Evolutionary conservation across 352 stramenopile genomes (phyloP).

Genomic region (Globisporangium iwayamae): DNA sequence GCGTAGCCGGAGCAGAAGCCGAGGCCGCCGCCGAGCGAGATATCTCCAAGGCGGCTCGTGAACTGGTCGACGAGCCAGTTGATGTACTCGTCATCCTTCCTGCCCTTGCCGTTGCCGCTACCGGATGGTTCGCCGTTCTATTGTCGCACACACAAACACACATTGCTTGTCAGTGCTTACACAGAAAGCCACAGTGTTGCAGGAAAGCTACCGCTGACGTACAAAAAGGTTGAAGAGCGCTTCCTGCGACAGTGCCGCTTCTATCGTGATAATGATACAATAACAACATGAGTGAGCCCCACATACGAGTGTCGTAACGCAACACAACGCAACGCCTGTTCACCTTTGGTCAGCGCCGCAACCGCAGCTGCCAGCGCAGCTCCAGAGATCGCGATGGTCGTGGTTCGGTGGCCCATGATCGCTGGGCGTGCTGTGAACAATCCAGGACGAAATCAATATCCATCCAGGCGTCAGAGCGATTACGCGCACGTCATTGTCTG

Average conservation of each 20-base stretch:
- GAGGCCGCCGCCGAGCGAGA: constrained; percentile 62
- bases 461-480: not conserved
- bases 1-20: constrained; percentile 86
- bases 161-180: not conserved
- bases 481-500: not conserved
- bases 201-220: not conserved
- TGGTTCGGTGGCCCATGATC: constrained; percentile 11
- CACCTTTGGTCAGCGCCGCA: constrained; percentile 36
- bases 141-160: not conserved
- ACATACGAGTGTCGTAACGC: not conserved
- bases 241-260: constrained; percentile 47
- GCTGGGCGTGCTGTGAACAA: constrained; percentile 10
- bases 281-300: not conserved
- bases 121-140: constrained; percentile 25
- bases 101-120: constrained; percentile 29
- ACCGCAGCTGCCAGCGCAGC: constrained; percentile 47
- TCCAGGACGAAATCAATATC: not conserved
- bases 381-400: constrained; percentile 31
- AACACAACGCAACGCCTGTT: not conserved
- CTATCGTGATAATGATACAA: constrained; percentile 1
- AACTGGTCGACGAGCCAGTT: constrained; percentile 65
- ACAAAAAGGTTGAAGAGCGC: constrained; percentile 35
- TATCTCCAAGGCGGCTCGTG: constrained; percentile 56
- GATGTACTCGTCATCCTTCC: constrained; percentile 39
- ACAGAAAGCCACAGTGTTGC: not conserved